A percentile compares a stretch with the other conserved stretches of the same genome.
Evolutionary conservation across 78 protist genomes (phyloP).

Genomic region (Corallochytrium limacisporum): DNA sequence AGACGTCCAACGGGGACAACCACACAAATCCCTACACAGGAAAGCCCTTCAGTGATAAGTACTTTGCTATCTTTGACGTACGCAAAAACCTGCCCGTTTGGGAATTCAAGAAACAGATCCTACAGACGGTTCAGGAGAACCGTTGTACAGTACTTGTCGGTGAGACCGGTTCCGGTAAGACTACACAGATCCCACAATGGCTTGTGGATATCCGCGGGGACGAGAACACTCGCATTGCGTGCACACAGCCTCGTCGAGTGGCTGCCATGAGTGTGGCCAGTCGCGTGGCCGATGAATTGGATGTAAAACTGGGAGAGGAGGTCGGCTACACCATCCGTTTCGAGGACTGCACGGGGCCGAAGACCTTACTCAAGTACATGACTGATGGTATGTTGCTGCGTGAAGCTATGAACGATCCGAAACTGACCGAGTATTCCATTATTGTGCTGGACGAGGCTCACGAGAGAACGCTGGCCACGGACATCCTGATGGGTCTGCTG

Average conservation of each 20-base stretch:
- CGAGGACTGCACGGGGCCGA: slow-evolving; percentile 77
- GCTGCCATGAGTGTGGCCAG: slow-evolving; percentile 81
- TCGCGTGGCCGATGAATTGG: slow-evolving; percentile 97
- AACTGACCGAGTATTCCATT: slow-evolving; percentile 47
- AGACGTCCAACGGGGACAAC: no score
- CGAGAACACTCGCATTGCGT: background rate
- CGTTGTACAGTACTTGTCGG: slow-evolving; percentile 87
- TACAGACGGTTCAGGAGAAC: slow-evolving; percentile 31
- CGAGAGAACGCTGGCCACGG: slow-evolving; percentile 98
- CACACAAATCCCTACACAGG: slow-evolving; percentile 20
- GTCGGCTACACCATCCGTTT: slow-evolving; percentile 97
- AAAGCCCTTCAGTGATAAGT: background rate
- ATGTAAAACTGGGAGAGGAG: slow-evolving; percentile 82
- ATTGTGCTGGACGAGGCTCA: slow-evolving; percentile 99
- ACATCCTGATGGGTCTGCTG: slow-evolving; percentile 88
- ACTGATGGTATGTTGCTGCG: slow-evolving; percentile 97
- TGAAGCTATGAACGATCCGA: slow-evolving; percentile 93
- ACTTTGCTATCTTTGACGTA: slow-evolving; percentile 9
- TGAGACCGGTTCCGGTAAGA: slow-evolving; percentile 98
- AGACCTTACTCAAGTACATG: slow-evolving; percentile 74
- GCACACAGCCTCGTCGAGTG: slow-evolving; percentile 78
- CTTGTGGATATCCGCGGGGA: background rate
- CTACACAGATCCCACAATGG: slow-evolving; percentile 28
- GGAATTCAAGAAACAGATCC: slow-evolving; percentile 57
- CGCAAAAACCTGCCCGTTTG: slow-evolving; percentile 76